A percentile compares a stretch with the other conserved stretches of the same genome.
phyloP scores from a whole-genome alignment of 139 green algal genomes.

The Coelastrella sp. region DNA sequence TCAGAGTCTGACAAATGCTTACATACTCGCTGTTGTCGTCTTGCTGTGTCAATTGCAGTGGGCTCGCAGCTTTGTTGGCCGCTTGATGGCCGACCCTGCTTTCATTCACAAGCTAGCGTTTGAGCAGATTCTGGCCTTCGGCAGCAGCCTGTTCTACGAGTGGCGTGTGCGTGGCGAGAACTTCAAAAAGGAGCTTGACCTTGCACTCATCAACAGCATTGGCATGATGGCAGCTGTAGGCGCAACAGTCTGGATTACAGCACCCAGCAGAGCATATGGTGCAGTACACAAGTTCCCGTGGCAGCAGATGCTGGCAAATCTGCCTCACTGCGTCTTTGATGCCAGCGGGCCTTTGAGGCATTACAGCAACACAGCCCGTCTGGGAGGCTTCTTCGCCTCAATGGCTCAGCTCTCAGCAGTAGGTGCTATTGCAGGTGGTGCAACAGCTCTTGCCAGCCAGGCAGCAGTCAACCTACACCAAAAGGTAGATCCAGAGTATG shows the following conservation, averaged over 20 bases:
- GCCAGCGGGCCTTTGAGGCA: slow-evolving; percentile 81
- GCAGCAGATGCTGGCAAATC: slow-evolving; percentile 81
- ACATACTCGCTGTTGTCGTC: background rate
- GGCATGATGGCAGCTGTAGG: slow-evolving; percentile 85
- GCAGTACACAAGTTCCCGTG: slow-evolving; percentile 82
- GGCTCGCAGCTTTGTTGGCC: slow-evolving; percentile 91
- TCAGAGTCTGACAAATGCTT: no score
- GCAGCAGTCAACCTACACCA: slow-evolving; percentile 62
- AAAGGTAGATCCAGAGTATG: slow-evolving; percentile 69
- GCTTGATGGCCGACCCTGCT: slow-evolving; percentile 96
- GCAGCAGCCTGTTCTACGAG: slow-evolving; percentile 83
- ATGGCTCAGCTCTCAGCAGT: slow-evolving; percentile 90
- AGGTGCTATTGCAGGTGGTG: slow-evolving; percentile 74
- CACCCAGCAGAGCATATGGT: slow-evolving; percentile 86
- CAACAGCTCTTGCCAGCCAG: slow-evolving; percentile 62
- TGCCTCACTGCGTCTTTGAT: slow-evolving; percentile 80
- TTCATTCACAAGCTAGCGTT: slow-evolving; percentile 95
- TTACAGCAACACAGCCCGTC: slow-evolving; percentile 77
- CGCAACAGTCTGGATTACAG: slow-evolving; percentile 88
- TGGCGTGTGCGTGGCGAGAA: slow-evolving; percentile 56
- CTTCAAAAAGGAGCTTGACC: slow-evolving; percentile 84
- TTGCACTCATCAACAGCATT: slow-evolving; percentile 90
- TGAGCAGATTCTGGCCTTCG: slow-evolving; percentile 87
- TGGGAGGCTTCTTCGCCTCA: slow-evolving; percentile 84
- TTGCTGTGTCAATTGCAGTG: slow-evolving; percentile 56